These are phyloP conservation scores for Phytophthora fragariae DNA, from an alignment of 352 stramenopile species.

Conservation along the genomic window DNA sequence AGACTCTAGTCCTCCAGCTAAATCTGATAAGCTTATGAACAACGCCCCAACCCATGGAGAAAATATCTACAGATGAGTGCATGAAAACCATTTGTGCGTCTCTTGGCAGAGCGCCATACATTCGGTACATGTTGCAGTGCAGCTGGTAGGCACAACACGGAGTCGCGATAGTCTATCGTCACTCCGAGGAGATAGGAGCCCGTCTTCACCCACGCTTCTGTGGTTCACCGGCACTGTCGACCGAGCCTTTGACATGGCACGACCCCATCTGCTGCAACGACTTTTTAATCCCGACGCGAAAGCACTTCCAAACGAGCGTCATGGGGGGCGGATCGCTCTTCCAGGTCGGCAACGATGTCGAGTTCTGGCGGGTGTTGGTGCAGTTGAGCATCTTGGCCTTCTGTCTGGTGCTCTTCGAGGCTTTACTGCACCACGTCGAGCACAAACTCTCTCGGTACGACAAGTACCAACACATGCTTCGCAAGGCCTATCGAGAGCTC, in stretches of 20 bases:
- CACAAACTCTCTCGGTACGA: constrained; percentile 52
- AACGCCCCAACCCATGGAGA: constrained; percentile 2
- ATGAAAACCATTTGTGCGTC: background rate
- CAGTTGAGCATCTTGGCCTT: constrained; percentile 59
- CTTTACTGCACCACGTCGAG: constrained; percentile 46
- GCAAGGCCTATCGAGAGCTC: constrained; percentile 62
- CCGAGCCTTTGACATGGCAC: constrained; percentile 16
- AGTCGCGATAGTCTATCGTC: constrained; percentile 26
- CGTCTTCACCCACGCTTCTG: constrained; percentile 16
- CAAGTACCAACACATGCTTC: constrained; percentile 73
- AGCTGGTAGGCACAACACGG: constrained; percentile 17
- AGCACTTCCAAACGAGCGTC: constrained; percentile 20
- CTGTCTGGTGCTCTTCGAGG: constrained; percentile 55
- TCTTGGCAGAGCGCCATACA: background rate
- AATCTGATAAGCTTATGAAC: too few relatives aligned
- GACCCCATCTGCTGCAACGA: constrained; percentile 23
- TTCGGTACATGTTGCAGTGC: background rate
- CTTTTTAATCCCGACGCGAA: constrained; percentile 20
- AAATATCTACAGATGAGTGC: background rate
- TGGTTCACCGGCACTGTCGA: constrained; percentile 9
- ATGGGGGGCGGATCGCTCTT: constrained; percentile 55
- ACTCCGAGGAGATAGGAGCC: constrained; percentile 9
- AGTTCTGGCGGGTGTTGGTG: constrained; percentile 53
- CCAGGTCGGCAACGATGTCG: constrained; percentile 60
- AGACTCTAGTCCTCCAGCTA: background rate